A percentile compares a stretch with the other conserved stretches of the same genome.
Conservation (phyloP, 805 yeast genomes). For the Candida xiaguanensis region DNA sequence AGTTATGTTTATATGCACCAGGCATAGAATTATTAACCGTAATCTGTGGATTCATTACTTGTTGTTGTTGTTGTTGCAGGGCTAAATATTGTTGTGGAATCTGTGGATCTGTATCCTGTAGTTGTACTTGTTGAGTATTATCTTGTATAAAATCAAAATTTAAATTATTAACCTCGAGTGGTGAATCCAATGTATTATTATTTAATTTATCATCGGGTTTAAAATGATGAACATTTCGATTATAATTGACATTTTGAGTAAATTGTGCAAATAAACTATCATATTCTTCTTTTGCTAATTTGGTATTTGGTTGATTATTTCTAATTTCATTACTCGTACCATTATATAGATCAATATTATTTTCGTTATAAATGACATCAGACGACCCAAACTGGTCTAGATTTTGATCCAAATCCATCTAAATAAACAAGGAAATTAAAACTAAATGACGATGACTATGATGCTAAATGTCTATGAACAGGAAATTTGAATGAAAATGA, state of each 20-base stretch:
- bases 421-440: neutral
- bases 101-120: neutral
- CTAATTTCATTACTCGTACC: neutral
- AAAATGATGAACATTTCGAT: neutral
- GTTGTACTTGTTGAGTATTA: conserved; percentile 4
- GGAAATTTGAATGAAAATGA: neutral
- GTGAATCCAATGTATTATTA: conserved; percentile 10
- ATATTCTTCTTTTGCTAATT: conserved; percentile 4
- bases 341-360: neutral
- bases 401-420: conserved; percentile 9
- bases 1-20: conserved; percentile 23
- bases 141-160: neutral
- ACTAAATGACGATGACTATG: no score
- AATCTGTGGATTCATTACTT: conserved; percentile 2
- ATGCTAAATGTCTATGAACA: no score
- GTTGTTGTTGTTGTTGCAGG: conserved; percentile 1
- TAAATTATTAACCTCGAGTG: neutral
- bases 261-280: conserved; percentile 2
- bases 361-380: neutral
- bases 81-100: conserved; percentile 3
- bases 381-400: conserved; percentile 10
- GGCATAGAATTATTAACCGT: conserved; percentile 20
- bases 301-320: neutral
- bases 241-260: neutral
- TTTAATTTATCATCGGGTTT: neutral